Evolutionary conservation across 164 flowering plant species (phyloP), one percentile per base, ranked within the genome.

Genomic region (Macadamia tetraphylla): DNA sequence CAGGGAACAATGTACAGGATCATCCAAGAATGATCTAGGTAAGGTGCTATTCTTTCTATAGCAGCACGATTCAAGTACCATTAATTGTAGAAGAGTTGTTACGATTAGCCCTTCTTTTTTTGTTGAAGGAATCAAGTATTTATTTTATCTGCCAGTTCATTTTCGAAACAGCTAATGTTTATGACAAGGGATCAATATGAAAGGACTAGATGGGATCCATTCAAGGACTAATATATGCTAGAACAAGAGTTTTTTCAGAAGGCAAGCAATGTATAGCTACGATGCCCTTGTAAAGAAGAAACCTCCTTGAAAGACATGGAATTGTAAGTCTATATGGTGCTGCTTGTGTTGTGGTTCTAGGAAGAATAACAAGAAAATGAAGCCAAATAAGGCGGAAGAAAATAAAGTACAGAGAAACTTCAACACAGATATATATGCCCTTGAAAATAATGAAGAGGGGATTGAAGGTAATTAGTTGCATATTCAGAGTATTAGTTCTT

Each of bases 151-250:
- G 32, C 9, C 17, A n/a, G 15, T 18, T 52, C 1, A n/a, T 62
- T 56, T 30, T 56, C 18, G 23, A 9, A 48, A 40, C 23, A 66
- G 9, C 62, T 69, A 35, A 70, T 70, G 44, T 51, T 29, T 10
- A 23, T 30, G 48, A 48, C 15, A 66, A 64, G 78, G 87, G 91
- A 84, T 88, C 67, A 87, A 88, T 58, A 88, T 86, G 90, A 87
- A 88, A 75, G 88, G 90, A 17, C 73, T 88, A 17, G 90, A 88
- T 68, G 90, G 90, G 49, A 76, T 88, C 48, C 23, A 23, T 0
- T 23, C 94, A 88, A 75, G 91, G 91, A 30, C 91, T 89, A n/a
- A 85, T 87, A 58, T 87, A 88, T 67, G 94, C 85, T 17, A 91
- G 93, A 68, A 88, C 91, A 14, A 91, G 93, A 4, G 90, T 69